Percentiles rank a stretch among this genome's conserved stretches.
phyloP scores from a whole-genome alignment of 805 yeast genomes.

The Metschnikowia bowlesiae region DNA sequence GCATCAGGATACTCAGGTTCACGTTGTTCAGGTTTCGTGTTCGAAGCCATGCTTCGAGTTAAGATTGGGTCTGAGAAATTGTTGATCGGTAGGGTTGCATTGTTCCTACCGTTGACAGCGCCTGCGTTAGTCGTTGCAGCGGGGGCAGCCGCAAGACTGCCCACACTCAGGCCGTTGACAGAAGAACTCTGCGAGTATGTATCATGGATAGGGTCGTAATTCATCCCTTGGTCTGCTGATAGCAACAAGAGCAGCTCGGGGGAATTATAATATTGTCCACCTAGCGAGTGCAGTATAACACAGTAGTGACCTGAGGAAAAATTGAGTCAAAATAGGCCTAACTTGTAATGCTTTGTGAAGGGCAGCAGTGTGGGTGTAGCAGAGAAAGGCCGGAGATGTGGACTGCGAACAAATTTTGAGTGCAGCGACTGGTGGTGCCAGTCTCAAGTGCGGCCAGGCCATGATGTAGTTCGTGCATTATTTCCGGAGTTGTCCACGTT shows the following conservation, averaged over 20 bases:
- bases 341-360: neutral
- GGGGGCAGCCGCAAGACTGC: neutral
- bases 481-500: neutral
- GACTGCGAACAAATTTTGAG: neutral
- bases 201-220: conserved; percentile 43
- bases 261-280: neutral
- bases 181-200: conserved; percentile 19
- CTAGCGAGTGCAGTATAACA: neutral
- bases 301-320: neutral
- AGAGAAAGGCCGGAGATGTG: neutral
- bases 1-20: neutral
- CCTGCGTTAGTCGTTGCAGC: neutral
- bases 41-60: neutral
- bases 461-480: neutral
- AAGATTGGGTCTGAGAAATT: neutral
- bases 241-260: neutral
- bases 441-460: neutral
- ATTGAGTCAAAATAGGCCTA: neutral
- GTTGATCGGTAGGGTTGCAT: conserved; percentile 1
- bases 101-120: neutral
- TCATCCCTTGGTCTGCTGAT: conserved; percentile 21
- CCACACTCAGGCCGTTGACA: neutral
- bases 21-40: neutral
- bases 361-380: neutral
- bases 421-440: neutral